These are phyloP conservation scores for Albizia julibrissin DNA, from an alignment of 306 rosid genomes.

Conservation along the genomic window DNA sequence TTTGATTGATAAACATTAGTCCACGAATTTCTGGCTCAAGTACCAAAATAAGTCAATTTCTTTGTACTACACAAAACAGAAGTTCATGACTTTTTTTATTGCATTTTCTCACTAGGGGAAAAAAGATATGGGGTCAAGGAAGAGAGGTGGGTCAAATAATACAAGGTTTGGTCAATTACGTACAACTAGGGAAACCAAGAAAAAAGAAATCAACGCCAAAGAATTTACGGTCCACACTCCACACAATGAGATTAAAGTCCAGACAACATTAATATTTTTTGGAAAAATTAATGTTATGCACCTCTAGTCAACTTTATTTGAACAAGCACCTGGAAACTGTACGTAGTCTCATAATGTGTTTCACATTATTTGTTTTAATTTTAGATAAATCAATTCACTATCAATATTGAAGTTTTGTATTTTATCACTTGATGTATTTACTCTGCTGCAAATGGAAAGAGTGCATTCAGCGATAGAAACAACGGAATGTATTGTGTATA, in stretches of 20 bases:
- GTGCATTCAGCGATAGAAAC: neutral
- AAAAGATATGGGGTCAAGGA: neutral
- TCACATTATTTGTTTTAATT: neutral
- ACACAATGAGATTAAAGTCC: neutral
- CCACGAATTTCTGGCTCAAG: slow-evolving; percentile 4
- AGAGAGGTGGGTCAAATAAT: neutral
- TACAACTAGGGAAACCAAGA: neutral
- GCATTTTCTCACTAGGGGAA: neutral
- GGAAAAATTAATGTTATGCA: neutral
- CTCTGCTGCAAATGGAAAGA: neutral
- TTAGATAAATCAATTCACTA: neutral
- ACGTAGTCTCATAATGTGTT: neutral
- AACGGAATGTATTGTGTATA: no score
- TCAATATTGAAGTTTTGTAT: neutral
- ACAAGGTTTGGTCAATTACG: slow-evolving; percentile 4
- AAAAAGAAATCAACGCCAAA: neutral
- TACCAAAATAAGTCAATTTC: slow-evolving; percentile 33
- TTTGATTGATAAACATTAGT: slow-evolving; percentile 22
- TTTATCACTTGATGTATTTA: neutral
- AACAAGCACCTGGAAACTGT: neutral
- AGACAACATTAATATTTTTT: neutral
- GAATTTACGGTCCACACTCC: neutral
- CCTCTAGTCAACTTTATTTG: neutral
- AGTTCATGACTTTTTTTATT: neutral
- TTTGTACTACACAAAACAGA: neutral